Base-by-base conservation (phyloP, 2,329 filamentous ascomycete genomes). In the Cercospora zeina region DNA sequence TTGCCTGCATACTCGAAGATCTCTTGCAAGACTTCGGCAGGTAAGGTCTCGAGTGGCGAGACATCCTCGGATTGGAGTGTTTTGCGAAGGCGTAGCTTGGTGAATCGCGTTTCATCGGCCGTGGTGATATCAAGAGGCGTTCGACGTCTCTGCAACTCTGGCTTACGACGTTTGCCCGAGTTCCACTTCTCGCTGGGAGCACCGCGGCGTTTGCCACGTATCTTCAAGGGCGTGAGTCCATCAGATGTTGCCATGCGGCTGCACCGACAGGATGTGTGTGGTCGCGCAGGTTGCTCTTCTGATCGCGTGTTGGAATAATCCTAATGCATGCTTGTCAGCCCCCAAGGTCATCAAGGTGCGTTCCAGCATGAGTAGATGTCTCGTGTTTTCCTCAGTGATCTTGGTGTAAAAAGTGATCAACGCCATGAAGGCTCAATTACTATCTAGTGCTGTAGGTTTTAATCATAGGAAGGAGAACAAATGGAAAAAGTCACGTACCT, bases 391-490 rank as follows among this genome's bases (percentile, higher is more conserved):
- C 71, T 76, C 74, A 76, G 73, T 73, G 74, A 76, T 76, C 74
- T 76, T 76, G 74, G 74, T 76, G 72, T 74, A 72, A 71, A 72
- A 67, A 70, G 63, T 65, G 69, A 72, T 74, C 73, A 74, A 31
- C 69, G 57, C 68, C 71, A 67, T 68, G 63, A 70, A 59, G 67
- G 71, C 70, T 75, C 73, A 75, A 71, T 73, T 75, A 75, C 72
- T 73, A 73, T 88, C 86, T 88, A 88, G 82, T 81, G 82, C 78
- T 71, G 58, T 54, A 73, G 73, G 72, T 82, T 87, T 75, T 88
- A 87, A 87, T 89, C 86, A 86, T 86, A 72, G 85, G 82, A 81
- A 77, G 67, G 71, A 72, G 47, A 19, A 56, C 56, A 39, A 56
- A 47, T 34, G 49, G 49, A 53, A 53, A 14, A 1, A 16, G 10